phyloP scores from a whole-genome alignment of 2,329 filamentous ascomycete species.

The Fusarium graminum region DNA sequence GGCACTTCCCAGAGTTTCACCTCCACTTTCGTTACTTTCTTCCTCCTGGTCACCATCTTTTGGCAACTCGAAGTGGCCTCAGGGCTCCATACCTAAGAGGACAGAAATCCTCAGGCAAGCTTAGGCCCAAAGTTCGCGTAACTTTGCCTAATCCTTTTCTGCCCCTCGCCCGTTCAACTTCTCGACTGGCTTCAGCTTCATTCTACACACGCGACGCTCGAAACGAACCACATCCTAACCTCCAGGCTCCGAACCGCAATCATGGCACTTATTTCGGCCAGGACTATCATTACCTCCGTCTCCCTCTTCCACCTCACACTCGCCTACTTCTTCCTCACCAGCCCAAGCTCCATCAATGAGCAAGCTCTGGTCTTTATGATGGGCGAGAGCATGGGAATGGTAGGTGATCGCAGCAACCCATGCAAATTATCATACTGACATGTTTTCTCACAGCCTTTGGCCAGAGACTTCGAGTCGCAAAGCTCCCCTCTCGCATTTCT shows the following conservation, averaged over 20 bases:
- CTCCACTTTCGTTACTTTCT: background rate
- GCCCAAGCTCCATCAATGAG: slow-evolving; percentile 78
- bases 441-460: slow-evolving; percentile 54
- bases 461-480: slow-evolving; percentile 75
- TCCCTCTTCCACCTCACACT: slow-evolving; percentile 88
- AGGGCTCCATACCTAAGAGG: no score
- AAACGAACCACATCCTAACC: background rate
- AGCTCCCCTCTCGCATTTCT: slow-evolving; percentile 81
- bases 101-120: no score
- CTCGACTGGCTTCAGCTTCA: slow-evolving; percentile 6
- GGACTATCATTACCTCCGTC: slow-evolving; percentile 83
- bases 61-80: background rate
- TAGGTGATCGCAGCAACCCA: slow-evolving; percentile 58
- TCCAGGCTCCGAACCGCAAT: slow-evolving; percentile 39
- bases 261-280: slow-evolving; percentile 87
- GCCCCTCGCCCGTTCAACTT: no score
- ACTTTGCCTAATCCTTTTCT: background rate
- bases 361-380: slow-evolving; percentile 85
- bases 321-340: slow-evolving; percentile 85
- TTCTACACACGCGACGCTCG: slow-evolving; percentile 1
- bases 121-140: no score
- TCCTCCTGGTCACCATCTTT: slow-evolving; percentile 1
- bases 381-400: slow-evolving; percentile 86
- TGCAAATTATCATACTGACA: slow-evolving; percentile 15
- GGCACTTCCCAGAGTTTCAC: background rate